These are phyloP conservation scores for Strigomonas galati DNA, from an alignment of 208 protist genomes.

Conservation along the genomic window DNA sequence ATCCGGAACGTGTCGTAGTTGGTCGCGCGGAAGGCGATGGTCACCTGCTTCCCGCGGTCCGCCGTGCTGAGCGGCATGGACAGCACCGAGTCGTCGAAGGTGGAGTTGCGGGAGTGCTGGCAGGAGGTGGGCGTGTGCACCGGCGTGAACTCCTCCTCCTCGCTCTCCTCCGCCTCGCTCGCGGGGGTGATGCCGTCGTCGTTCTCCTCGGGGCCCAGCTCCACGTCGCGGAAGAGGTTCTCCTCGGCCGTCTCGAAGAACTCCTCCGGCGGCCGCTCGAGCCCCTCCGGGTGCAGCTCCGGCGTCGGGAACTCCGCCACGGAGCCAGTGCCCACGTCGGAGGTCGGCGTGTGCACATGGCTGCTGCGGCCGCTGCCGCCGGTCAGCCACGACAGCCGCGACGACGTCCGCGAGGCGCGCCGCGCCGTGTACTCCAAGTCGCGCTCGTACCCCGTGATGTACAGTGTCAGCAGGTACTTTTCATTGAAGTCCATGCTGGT, in stretches of 20 bases:
- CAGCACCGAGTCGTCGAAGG: neutral
- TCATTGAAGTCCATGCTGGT: conserved; percentile 36
- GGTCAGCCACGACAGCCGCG: neutral
- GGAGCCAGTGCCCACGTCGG: conserved; percentile 5
- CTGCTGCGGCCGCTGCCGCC: conserved; percentile 13
- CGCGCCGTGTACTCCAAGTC: conserved; percentile 9
- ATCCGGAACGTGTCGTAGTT: conserved; percentile 44
- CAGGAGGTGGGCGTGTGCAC: conserved; percentile 23
- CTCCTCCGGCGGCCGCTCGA: conserved; percentile 30
- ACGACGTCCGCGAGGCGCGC: neutral
- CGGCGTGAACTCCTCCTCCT: conserved; percentile 18
- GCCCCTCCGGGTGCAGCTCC: conserved; percentile 23
- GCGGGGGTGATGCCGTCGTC: conserved; percentile 27
- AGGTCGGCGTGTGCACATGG: conserved; percentile 15
- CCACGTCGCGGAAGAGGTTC: conserved; percentile 40
- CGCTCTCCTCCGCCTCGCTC: conserved; percentile 16
- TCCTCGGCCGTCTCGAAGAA: conserved; percentile 37
- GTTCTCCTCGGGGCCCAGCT: conserved; percentile 27
- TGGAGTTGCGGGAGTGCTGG: neutral
- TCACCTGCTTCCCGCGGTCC: conserved; percentile 1
- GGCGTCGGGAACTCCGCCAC: conserved; percentile 19
- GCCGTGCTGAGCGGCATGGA: too few relatives aligned
- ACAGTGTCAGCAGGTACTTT: conserved; percentile 27
- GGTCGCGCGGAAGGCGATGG: conserved; percentile 26
- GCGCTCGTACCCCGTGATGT: conserved; percentile 32